Conservation (phyloP, 805 yeast genomes). For the Starmerella roubikii region DNA sequence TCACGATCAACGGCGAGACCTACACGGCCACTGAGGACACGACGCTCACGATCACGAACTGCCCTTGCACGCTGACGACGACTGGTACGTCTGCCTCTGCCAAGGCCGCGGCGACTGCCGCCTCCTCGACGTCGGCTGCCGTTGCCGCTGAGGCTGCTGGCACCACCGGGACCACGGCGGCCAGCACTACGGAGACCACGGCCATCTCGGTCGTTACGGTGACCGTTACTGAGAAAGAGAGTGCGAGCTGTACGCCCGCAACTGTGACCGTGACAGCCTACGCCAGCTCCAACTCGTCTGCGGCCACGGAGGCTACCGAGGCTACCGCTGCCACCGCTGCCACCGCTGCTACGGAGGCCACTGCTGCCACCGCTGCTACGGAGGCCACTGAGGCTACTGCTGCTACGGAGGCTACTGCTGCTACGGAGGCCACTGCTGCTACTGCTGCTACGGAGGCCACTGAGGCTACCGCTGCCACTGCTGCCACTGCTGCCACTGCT, state of each 20-base stretch:
- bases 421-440: conserved; percentile 18
- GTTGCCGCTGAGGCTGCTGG: conserved; percentile 19
- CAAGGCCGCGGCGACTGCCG: background rate
- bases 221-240: conserved; percentile 29
- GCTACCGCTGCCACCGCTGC: conserved; percentile 11
- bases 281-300: no score
- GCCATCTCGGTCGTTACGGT: conserved; percentile 2
- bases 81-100: conserved; percentile 1
- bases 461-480: background rate
- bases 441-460: conserved; percentile 1
- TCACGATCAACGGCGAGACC: conserved; percentile 47
- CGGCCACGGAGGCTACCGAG: conserved; percentile 1
- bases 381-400: conserved; percentile 3
- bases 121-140: background rate
- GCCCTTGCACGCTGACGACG: conserved; percentile 15
- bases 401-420: conserved; percentile 17
- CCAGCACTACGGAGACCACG: background rate
- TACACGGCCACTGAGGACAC: conserved; percentile 59
- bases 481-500: conserved; percentile 6
- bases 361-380: conserved; percentile 2
- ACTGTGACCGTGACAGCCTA: conserved; percentile 33
- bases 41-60: conserved; percentile 53
- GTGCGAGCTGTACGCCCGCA: conserved; percentile 33
- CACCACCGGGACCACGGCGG: conserved; percentile 16
- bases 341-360: conserved; percentile 9